Percentiles rank a stretch among this genome's conserved stretches.
Conservation (phyloP, 2,329 filamentous ascomycete species). For the Coniochaeta hoffmannii region DNA sequence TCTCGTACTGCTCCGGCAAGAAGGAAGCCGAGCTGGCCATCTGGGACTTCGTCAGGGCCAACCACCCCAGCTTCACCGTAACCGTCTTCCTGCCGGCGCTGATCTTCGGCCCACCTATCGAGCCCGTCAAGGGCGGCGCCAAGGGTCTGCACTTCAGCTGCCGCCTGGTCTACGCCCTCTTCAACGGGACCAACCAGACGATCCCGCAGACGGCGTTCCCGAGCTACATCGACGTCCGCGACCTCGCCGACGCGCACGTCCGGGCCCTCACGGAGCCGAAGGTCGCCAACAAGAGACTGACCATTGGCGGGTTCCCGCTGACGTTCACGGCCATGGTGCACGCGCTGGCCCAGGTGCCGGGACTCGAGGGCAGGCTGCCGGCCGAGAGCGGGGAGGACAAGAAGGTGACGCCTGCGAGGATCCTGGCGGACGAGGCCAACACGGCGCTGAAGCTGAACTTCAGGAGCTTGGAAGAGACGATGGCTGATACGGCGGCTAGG, state of each 20-base stretch:
- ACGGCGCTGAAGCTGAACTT: conserved; percentile 7
- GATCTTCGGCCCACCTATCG: conserved; percentile 20
- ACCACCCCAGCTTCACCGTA: conserved; percentile 14
- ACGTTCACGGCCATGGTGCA: conserved; percentile 12
- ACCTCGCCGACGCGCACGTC: conserved; percentile 19
- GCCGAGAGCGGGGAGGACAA: conserved; percentile 16
- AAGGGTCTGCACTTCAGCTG: conserved; percentile 18
- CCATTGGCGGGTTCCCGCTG: conserved; percentile 10
- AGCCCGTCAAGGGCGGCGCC: conserved; percentile 13
- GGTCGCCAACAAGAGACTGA: conserved; percentile 15
- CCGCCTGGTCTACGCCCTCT: conserved; percentile 16
- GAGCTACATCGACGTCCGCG: conserved; percentile 18
- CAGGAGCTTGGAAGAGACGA: conserved; percentile 11
- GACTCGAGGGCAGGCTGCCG: conserved; percentile 17
- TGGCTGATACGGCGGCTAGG: conserved; percentile 10
- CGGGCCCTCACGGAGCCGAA: conserved; percentile 13
- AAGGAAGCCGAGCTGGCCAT: conserved; percentile 20
- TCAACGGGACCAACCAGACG: conserved; percentile 17
- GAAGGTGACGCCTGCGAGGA: conserved; percentile 8
- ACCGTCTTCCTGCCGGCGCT: conserved; percentile 17
- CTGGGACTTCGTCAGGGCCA: conserved; percentile 18
- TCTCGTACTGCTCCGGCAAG: conserved; percentile 19
- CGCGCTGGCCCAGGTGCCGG: conserved; percentile 15
- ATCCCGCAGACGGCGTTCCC: conserved; percentile 16
- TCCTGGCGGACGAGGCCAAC: conserved; percentile 10